These are phyloP conservation scores for Hordeum pubiflorum DNA, from an alignment of 202 grass and related monocot species.

Conservation along the genomic window DNA sequence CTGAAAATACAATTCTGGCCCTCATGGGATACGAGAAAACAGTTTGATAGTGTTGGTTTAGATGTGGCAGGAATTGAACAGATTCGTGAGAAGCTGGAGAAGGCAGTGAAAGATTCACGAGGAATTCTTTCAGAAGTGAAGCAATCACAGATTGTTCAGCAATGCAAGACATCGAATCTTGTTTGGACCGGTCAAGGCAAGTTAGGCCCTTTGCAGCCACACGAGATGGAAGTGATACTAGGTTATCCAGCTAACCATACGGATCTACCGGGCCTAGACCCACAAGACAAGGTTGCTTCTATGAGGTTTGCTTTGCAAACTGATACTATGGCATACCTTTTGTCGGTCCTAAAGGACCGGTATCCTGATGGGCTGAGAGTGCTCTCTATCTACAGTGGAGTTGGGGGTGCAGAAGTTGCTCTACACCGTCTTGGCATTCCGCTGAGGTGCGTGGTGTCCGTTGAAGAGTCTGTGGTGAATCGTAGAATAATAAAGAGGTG, in stretches of 20 bases:
- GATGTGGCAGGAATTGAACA: slow-evolving; percentile 27
- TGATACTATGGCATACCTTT: slow-evolving; percentile 43
- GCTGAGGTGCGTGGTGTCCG: slow-evolving; percentile 56
- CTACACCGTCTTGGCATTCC: slow-evolving; percentile 60
- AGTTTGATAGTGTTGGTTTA: slow-evolving; percentile 27
- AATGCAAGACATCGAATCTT: slow-evolving; percentile 51
- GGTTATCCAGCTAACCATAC: slow-evolving; percentile 67
- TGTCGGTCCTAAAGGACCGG: slow-evolving; percentile 56
- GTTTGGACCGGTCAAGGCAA: slow-evolving; percentile 52
- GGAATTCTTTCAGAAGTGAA: slow-evolving; percentile 42
- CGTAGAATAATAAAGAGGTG: slow-evolving; percentile 61
- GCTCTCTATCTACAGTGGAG: slow-evolving; percentile 67
- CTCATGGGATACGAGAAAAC: slow-evolving; percentile 68
- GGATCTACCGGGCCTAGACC: slow-evolving; percentile 27
- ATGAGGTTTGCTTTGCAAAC: slow-evolving; percentile 65
- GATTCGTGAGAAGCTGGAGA: slow-evolving; percentile 38
- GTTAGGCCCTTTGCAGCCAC: slow-evolving; percentile 53
- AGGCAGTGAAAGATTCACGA: slow-evolving; percentile 38
- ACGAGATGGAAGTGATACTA: slow-evolving; percentile 52
- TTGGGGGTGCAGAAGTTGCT: slow-evolving; percentile 66
- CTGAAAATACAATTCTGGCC: slow-evolving; percentile 55
- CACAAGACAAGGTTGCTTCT: slow-evolving; percentile 30
- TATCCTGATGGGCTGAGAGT: slow-evolving; percentile 65
- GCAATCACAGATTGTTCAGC: slow-evolving; percentile 36
- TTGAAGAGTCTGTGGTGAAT: slow-evolving; percentile 60